Evolutionary conservation across 192 early-diverging fungal species (phyloP).

Genomic region (Coemansia guatemalensis): DNA sequence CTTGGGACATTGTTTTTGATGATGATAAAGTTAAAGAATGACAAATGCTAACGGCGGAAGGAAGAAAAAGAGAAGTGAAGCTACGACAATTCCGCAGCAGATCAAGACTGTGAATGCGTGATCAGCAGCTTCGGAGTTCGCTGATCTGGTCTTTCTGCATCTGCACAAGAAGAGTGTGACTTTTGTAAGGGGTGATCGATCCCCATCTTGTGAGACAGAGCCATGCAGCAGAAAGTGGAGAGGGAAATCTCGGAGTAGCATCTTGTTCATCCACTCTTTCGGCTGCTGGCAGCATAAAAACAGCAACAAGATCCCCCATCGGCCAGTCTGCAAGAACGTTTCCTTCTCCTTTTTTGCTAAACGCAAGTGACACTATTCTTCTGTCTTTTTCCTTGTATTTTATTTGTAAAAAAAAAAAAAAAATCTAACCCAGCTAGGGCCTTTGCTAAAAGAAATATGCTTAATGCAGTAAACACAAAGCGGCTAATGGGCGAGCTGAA

Average conservation of each 20-base stretch:
- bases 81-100: neutral
- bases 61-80: neutral
- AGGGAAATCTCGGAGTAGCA: neutral
- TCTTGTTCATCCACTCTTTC: neutral
- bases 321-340: neutral
- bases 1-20: conserved; percentile 14
- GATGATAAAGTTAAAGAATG: neutral
- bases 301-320: neutral
- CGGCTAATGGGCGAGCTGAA: conserved; percentile 37
- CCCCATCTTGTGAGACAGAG: neutral
- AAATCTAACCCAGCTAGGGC: neutral
- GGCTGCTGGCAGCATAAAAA: neutral
- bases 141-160: neutral
- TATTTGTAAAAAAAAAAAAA: neutral
- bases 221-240: neutral
- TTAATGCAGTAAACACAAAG: conserved; percentile 15
- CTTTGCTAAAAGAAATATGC: conserved; percentile 12
- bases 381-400: neutral
- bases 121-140: neutral
- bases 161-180: too few species aligned
- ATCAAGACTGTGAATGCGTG: neutral
- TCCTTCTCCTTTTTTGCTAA: neutral
- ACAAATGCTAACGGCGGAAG: neutral
- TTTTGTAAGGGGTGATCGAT: neutral
- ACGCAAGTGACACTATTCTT: neutral